These are phyloP conservation scores for Hypoxylon crocopeplum DNA, from an alignment of 495 filamentous ascomycete genomes.

Conservation along the genomic window DNA sequence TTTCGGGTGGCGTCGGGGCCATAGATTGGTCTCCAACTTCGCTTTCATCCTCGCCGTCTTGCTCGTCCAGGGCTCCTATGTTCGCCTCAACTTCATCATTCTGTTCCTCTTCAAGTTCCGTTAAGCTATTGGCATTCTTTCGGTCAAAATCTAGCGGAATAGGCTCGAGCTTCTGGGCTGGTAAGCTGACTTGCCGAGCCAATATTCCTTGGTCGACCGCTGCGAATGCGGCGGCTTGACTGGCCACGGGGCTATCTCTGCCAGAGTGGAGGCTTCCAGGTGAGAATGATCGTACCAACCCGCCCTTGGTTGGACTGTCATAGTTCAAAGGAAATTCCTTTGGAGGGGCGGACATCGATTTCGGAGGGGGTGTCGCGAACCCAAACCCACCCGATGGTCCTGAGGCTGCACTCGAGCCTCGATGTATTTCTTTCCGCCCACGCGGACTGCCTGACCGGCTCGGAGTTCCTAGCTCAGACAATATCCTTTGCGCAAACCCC, in stretches of 20 bases:
- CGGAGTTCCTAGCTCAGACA: conserved; percentile 59
- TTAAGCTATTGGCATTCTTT: conserved; percentile 26
- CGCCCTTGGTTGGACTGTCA: conserved; percentile 40
- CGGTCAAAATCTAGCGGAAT: conserved; percentile 49
- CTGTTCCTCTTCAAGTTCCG: conserved; percentile 32
- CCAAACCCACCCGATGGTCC: conserved; percentile 28
- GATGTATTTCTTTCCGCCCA: conserved; percentile 49
- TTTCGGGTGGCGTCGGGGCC: conserved; percentile 31
- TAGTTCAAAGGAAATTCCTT: conserved; percentile 39
- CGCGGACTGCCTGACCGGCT: conserved; percentile 57
- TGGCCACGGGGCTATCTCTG: conserved; percentile 41
- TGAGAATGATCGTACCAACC: conserved; percentile 46
- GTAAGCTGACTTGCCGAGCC: conserved; percentile 50
- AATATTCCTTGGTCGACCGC: conserved; percentile 62
- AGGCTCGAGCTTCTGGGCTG: conserved; percentile 43
- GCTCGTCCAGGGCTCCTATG: conserved; percentile 40
- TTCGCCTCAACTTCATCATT: conserved; percentile 21
- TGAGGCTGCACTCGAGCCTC: conserved; percentile 36
- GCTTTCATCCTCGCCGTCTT: conserved; percentile 48
- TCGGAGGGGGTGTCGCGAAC: conserved; percentile 39
- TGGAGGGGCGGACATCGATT: conserved; percentile 40
- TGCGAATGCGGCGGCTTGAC: conserved; percentile 57
- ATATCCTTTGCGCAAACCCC: conserved; percentile 62
- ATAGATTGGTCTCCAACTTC: conserved; percentile 44
- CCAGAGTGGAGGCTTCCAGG: conserved; percentile 41